Evolutionary conservation across 129 eudicot species (phyloP).

Genomic region (Escallonia rubra): DNA sequence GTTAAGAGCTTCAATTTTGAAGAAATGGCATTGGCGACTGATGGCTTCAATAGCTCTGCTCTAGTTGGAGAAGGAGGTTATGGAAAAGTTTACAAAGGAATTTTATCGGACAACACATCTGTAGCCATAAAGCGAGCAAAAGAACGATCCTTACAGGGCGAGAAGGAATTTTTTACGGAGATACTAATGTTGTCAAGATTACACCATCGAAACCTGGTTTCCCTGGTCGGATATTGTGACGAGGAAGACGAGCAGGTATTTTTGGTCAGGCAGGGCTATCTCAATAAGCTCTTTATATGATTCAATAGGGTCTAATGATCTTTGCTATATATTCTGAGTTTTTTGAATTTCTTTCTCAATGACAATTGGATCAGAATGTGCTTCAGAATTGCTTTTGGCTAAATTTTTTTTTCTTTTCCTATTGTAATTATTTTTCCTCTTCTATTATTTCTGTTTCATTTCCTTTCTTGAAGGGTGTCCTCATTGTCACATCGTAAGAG

Average conservation of each 20-base stretch:
- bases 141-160: conserved; percentile 87
- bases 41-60: conserved; percentile 37
- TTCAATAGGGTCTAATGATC: neutral
- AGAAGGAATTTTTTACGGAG: conserved; percentile 79
- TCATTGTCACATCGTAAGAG: too few relatives aligned
- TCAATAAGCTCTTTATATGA: neutral
- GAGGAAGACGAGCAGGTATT: conserved; percentile 81
- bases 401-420: too few relatives aligned
- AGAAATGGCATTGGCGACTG: conserved; percentile 68
- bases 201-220: conserved; percentile 84
- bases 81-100: conserved; percentile 77
- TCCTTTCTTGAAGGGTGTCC: too few relatives aligned
- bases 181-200: conserved; percentile 75
- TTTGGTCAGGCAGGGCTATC: neutral
- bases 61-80: conserved; percentile 88
- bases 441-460: too few relatives aligned
- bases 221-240: conserved; percentile 81
- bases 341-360: neutral
- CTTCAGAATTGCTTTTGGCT: neutral
- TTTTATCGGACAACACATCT: conserved; percentile 32
- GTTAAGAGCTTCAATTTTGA: conserved; percentile 66
- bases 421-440: too few relatives aligned
- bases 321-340: neutral
- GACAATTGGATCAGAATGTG: neutral
- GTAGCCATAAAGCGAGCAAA: conserved; percentile 90